Conservation (phyloP, 768 basidiomycete genomes). For the Suillus occidentalis region DNA sequence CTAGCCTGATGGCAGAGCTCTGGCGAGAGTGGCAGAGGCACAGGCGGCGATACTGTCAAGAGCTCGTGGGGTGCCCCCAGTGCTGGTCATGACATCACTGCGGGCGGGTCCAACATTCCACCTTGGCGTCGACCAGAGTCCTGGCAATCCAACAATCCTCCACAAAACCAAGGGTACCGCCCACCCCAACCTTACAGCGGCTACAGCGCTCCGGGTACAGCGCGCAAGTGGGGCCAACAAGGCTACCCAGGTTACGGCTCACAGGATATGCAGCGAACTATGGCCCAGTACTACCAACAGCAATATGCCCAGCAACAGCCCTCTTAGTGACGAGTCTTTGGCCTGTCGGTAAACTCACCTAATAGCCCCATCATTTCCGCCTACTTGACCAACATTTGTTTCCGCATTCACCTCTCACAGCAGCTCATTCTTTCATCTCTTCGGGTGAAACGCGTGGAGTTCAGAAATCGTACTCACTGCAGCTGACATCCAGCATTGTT, state of each 20-base stretch:
- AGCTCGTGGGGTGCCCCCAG: constrained; percentile 66
- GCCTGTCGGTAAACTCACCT: constrained; percentile 4
- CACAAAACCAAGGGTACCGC: constrained; percentile 60
- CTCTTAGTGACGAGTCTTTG: constrained; percentile 1
- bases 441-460: neutral
- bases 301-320: constrained; percentile 79
- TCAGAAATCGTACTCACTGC: constrained; percentile 2
- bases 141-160: constrained; percentile 62
- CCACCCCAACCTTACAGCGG: constrained; percentile 66
- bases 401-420: too few species aligned
- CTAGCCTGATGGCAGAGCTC: constrained; percentile 97
- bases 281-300: constrained; percentile 84
- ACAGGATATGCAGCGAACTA: constrained; percentile 72
- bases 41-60: constrained; percentile 52
- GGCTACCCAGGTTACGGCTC: constrained; percentile 40
- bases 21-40: constrained; percentile 73
- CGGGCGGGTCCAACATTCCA: constrained; percentile 75
- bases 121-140: constrained; percentile 91
- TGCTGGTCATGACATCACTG: constrained; percentile 55
- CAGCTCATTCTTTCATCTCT: too few species aligned
- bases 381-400: neutral
- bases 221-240: constrained; percentile 39
- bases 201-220: constrained; percentile 44
- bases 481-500: constrained; percentile 8
- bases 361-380: constrained; percentile 1